A percentile compares a stretch with the other conserved stretches of the same genome.
phyloP scores from a whole-genome alignment of 768 basidiomycete genomes.

The Leccinum aurantiacum region DNA sequence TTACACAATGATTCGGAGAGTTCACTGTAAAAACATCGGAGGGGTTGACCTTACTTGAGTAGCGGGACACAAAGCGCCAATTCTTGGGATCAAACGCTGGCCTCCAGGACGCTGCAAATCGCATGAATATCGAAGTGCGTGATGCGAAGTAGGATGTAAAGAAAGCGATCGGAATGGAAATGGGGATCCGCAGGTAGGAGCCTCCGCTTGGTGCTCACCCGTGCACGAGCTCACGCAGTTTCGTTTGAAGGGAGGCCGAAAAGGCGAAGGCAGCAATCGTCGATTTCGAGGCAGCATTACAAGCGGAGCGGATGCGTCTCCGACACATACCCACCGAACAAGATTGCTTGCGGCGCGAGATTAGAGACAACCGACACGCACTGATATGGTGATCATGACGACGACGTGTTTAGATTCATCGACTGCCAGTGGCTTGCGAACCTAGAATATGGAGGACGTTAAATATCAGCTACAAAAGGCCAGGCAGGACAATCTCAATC shows the following conservation, averaged over 20 bases:
- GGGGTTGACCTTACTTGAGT: too few species aligned
- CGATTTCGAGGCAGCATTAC: constrained; percentile 67
- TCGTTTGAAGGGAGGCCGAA: constrained; percentile 63
- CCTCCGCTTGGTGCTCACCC: not conserved
- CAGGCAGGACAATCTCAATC: constrained; percentile 73
- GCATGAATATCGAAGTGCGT: too few species aligned
- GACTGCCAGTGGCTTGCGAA: constrained; percentile 1
- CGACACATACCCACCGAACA: constrained; percentile 63
- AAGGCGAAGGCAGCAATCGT: constrained; percentile 61
- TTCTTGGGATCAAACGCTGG: too few species aligned
- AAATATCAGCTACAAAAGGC: constrained; percentile 62
- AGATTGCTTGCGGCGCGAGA: constrained; percentile 59
- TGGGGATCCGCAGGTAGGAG: not conserved
- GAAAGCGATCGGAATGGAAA: too few species aligned
- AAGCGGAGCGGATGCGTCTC: constrained; percentile 48
- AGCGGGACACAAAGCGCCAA: too few species aligned
- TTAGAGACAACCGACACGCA: constrained; percentile 67
- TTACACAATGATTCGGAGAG: too few species aligned
- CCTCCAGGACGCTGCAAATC: too few species aligned
- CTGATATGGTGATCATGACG: constrained; percentile 55
- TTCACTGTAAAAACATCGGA: too few species aligned
- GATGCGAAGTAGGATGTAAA: too few species aligned
- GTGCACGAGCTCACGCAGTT: not conserved
- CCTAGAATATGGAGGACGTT: constrained; percentile 78
- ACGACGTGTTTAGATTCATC: not conserved